Evolutionary conservation across 495 filamentous ascomycete species (phyloP).

Genomic region (Trichoderma erinaceum): DNA sequence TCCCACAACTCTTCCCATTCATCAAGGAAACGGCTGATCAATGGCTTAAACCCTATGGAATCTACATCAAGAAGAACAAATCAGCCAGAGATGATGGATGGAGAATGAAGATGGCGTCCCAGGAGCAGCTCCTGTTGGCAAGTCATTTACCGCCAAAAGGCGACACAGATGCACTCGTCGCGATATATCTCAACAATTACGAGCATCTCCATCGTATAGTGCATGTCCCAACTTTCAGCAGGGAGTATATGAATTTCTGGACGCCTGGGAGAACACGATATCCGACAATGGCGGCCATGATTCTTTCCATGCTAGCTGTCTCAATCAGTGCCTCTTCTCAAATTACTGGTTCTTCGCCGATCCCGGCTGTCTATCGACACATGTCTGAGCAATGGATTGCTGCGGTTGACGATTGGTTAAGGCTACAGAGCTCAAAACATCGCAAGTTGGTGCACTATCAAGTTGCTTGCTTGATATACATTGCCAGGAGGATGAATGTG

Average conservation of each 20-base stretch:
- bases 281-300: slow-evolving; percentile 28
- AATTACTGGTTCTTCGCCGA: slow-evolving; percentile 68
- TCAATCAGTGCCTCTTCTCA: slow-evolving; percentile 48
- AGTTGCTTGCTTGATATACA: slow-evolving; percentile 28
- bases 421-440: slow-evolving; percentile 27
- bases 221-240: slow-evolving; percentile 49
- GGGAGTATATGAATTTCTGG: slow-evolving; percentile 38
- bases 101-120: slow-evolving; percentile 25
- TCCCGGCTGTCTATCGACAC: slow-evolving; percentile 60
- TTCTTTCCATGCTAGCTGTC: slow-evolving; percentile 30
- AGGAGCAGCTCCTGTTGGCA: slow-evolving; percentile 22
- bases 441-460: slow-evolving; percentile 33
- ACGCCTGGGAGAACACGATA: slow-evolving; percentile 22
- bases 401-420: slow-evolving; percentile 28
- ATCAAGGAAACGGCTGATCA: slow-evolving; percentile 32
- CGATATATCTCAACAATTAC: slow-evolving; percentile 40
- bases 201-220: slow-evolving; percentile 48
- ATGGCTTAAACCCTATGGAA: slow-evolving; percentile 30
- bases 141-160: slow-evolving; percentile 39
- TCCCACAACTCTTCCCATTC: slow-evolving; percentile 26
- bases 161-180: slow-evolving; percentile 41
- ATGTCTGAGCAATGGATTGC: slow-evolving; percentile 29
- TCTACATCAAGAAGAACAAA: slow-evolving; percentile 27
- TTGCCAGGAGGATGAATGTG: slow-evolving; percentile 30
- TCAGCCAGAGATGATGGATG: slow-evolving; percentile 17